Base-by-base conservation (phyloP, 140 eudicot species). In the Stevia rebaudiana region DNA sequence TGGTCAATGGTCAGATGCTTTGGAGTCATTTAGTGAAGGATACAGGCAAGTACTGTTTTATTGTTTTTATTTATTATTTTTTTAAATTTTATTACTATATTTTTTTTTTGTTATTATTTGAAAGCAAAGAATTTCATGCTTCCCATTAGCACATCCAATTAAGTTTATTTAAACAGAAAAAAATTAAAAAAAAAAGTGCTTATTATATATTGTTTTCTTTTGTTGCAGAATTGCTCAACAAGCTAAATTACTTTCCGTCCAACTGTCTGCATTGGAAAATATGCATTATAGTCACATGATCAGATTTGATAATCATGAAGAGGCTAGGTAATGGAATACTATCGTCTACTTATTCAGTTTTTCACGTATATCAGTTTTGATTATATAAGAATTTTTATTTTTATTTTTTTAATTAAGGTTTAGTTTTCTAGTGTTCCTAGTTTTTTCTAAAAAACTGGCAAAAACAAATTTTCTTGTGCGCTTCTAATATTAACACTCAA, bases 241-340 rank as follows among this genome's bases (percentile, higher is more conserved):
- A 42, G 97, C 94, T 60, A 94, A 86, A 52, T 61, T 75, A 18
- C 58, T 76, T 65, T 71, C 89, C 35, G 77, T 25, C 62, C 94
- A 88, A 85, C 62, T 88, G 60, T 75, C 88, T 64, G 97, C 99
- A 36, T 73, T 94, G 33, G 97, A 94, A 77, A 94, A 94, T 74
- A 94, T 94, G 88, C 99, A 94, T 79, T 94, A 88, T 70, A 85
- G 94, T 80, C 69, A 94, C 59, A 94, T 88, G 97, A 88, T 94
- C 70, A 85, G 99, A 81, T 88, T 94, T 81, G 94, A 88, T 70
- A 80, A 94, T 69, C 65, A 58, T 78, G 99, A 86, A 73, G 94
- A 88, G 81, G 99, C 95, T 66, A 94, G 97, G 99, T 88, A 85
- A 65, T 42, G 8, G 40, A 16, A 69, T 39, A 41, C 40, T 30